A percentile compares a stretch with the other conserved stretches of the same genome.
Conservation (phyloP, 192 early-diverging fungal genomes). For the Spizellomyces punctatus region DNA sequence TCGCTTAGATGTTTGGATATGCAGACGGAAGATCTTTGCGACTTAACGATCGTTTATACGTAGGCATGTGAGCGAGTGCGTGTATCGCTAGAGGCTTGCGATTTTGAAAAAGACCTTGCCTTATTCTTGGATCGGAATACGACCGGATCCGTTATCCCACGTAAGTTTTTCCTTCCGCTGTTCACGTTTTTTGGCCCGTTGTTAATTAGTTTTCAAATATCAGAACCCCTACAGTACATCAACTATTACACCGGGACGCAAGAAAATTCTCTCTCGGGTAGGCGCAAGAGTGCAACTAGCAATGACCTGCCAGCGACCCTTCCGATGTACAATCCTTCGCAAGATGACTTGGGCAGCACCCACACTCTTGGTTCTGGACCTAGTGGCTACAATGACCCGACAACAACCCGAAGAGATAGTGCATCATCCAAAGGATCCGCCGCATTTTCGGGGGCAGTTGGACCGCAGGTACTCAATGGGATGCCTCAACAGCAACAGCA, state of each 20-base stretch:
- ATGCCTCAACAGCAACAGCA: neutral
- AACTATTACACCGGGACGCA: slow-evolving; percentile 44
- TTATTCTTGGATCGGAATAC: slow-evolving; percentile 39
- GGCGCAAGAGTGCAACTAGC: slow-evolving; percentile 1
- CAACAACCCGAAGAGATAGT: neutral
- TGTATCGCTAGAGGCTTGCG: slow-evolving; percentile 49
- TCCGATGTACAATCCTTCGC: no score
- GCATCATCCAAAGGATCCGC: neutral
- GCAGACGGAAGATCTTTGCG: neutral
- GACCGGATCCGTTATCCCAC: slow-evolving; percentile 48
- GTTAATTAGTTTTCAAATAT: neutral
- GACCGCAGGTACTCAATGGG: neutral
- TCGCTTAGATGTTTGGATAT: neutral
- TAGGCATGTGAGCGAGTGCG: slow-evolving; percentile 55
- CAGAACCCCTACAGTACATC: slow-evolving; percentile 46
- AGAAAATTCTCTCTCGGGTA: slow-evolving; percentile 29
- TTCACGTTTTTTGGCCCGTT: neutral
- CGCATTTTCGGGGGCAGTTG: neutral
- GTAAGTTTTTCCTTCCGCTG: slow-evolving; percentile 22
- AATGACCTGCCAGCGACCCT: neutral
- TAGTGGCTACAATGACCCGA: neutral
- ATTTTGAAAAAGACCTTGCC: slow-evolving; percentile 49
- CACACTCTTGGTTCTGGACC: neutral
- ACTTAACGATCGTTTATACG: slow-evolving; percentile 4
- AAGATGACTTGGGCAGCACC: neutral